Conservation (phyloP, 2,329 filamentous ascomycete genomes). For the Neopestalotiopsis sp. region DNA sequence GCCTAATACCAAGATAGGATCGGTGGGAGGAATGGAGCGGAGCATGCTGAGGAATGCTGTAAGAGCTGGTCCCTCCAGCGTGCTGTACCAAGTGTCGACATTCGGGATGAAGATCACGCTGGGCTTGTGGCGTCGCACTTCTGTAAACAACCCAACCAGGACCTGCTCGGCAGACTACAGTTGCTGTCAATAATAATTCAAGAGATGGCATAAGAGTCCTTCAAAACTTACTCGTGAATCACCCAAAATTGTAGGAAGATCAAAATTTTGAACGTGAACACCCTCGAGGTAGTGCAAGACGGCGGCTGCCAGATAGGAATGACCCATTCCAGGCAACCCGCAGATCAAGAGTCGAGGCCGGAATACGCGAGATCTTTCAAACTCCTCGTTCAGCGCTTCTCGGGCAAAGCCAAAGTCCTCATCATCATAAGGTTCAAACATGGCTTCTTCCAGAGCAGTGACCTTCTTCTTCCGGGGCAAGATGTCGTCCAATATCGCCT, state of each 20-base stretch:
- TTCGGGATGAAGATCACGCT: slow-evolving; percentile 95
- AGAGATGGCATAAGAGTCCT: not conserved
- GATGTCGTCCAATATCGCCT: slow-evolving; percentile 72
- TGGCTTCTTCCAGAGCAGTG: slow-evolving; percentile 91
- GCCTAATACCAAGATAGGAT: slow-evolving; percentile 87
- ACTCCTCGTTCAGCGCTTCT: slow-evolving; percentile 77
- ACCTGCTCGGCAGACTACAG: slow-evolving; percentile 78
- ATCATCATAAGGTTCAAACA: slow-evolving; percentile 86
- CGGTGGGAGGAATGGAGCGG: slow-evolving; percentile 83
- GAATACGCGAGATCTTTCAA: slow-evolving; percentile 88
- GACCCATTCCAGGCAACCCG: slow-evolving; percentile 89
- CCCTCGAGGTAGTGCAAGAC: slow-evolving; percentile 91
- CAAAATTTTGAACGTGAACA: slow-evolving; percentile 92
- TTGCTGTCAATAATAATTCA: slow-evolving; percentile 32
- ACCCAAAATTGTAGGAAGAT: slow-evolving; percentile 83
- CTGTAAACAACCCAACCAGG: slow-evolving; percentile 87
- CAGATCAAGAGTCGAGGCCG: slow-evolving; percentile 84
- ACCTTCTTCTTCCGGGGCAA: slow-evolving; percentile 85
- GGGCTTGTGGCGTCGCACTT: slow-evolving; percentile 92
- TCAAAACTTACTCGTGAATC: slow-evolving; percentile 72
- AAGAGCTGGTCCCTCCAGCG: slow-evolving; percentile 67
- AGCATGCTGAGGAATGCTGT: slow-evolving; percentile 85
- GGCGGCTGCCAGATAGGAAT: slow-evolving; percentile 85
- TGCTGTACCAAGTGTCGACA: slow-evolving; percentile 84
- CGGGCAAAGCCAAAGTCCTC: slow-evolving; percentile 83